These are phyloP conservation scores for Trifolium repens DNA, from an alignment of 306 rosid species.

Conservation along the genomic window DNA sequence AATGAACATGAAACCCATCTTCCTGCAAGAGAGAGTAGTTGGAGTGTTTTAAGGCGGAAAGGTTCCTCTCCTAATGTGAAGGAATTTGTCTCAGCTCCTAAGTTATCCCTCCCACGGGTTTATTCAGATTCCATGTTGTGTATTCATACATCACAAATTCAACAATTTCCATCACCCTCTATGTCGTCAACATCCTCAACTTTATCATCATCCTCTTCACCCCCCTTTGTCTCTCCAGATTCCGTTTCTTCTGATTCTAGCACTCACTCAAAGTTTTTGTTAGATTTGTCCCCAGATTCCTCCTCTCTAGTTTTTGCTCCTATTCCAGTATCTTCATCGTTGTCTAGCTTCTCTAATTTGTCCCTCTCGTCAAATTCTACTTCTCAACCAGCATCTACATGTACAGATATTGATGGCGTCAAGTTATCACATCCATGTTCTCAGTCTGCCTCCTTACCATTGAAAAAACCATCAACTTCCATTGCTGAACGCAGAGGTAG, in stretches of 20 bases:
- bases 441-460: conserved; percentile 51
- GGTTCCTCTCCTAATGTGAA: conserved; percentile 66
- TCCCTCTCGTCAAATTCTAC: conserved; percentile 59
- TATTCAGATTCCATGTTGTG: conserved; percentile 83
- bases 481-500: conserved; percentile 94
- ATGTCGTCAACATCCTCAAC: conserved; percentile 54
- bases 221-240: conserved; percentile 80
- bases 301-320: conserved; percentile 58
- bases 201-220: conserved; percentile 62
- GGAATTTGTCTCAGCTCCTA: conserved; percentile 81
- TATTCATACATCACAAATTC: conserved; percentile 63
- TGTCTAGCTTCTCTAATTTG: conserved; percentile 61
- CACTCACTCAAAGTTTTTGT: conserved; percentile 60
- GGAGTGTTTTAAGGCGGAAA: conserved; percentile 90
- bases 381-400: conserved; percentile 50
- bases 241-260: conserved; percentile 83
- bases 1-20: conserved; percentile 88
- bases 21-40: conserved; percentile 91
- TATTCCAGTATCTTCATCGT: conserved; percentile 54
- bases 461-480: conserved; percentile 72
- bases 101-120: conserved; percentile 69
- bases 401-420: conserved; percentile 52
- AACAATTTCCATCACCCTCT: conserved; percentile 54
- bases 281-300: conserved; percentile 78
- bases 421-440: conserved; percentile 52